Evolutionary conservation across 805 yeast genomes (phyloP).

Genomic region (Barnettozyma botsteinii): DNA sequence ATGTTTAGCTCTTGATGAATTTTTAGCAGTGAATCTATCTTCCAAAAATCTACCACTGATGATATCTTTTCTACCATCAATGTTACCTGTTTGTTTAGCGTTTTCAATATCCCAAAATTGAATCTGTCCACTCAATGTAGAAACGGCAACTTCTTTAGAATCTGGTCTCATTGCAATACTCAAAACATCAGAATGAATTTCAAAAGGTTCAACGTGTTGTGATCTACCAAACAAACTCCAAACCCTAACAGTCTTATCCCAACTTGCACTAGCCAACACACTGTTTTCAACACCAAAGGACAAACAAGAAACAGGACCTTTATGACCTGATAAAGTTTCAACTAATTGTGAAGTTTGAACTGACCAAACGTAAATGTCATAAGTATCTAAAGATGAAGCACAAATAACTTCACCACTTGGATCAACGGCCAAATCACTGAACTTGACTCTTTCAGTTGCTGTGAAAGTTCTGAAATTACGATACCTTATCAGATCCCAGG

Average conservation of each 20-base stretch:
- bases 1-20: constrained; percentile 77
- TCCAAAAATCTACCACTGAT: constrained; percentile 74
- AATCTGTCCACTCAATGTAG: constrained; percentile 85
- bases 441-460: constrained; percentile 82
- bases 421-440: constrained; percentile 86
- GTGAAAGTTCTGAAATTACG: constrained; percentile 94
- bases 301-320: constrained; percentile 87
- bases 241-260: constrained; percentile 92
- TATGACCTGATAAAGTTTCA: constrained; percentile 88
- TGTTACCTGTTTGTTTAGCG: constrained; percentile 73
- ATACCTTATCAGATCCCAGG: constrained; percentile 92
- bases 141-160: constrained; percentile 82
- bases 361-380: constrained; percentile 93
- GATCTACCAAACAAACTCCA: constrained; percentile 91
- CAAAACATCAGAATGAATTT: constrained; percentile 76
- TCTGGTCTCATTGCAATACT: constrained; percentile 85
- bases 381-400: constrained; percentile 88
- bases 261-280: constrained; percentile 81
- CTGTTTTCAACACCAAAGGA: constrained; percentile 78
- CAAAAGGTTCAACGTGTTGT: constrained; percentile 86
- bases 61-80: constrained; percentile 87
- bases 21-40: constrained; percentile 76
- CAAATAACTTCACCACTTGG: constrained; percentile 96
- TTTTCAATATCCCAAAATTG: constrained; percentile 76
- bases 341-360: constrained; percentile 92